These are phyloP conservation scores for Amanita subjunquillea DNA, from an alignment of 768 basidiomycete genomes.

Conservation along the genomic window DNA sequence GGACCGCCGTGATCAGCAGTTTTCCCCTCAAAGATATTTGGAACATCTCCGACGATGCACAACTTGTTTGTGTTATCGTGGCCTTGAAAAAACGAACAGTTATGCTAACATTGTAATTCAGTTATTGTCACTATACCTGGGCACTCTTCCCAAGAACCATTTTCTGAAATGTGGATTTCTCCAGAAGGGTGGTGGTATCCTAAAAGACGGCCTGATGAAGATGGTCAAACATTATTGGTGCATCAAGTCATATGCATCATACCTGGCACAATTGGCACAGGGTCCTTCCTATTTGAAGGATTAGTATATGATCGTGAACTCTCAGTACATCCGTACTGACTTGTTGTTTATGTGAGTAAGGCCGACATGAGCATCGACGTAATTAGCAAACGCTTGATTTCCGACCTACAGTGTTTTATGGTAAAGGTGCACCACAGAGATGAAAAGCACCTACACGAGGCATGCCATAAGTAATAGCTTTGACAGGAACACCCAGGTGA, in stretches of 20 bases:
- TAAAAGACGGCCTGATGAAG: slow-evolving; percentile 20
- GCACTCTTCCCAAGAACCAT: slow-evolving; percentile 41
- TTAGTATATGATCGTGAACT: not conserved
- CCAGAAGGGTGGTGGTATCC: slow-evolving; percentile 38
- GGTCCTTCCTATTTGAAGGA: slow-evolving; percentile 19
- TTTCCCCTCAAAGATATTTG: slow-evolving; percentile 34
- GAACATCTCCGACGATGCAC: slow-evolving; percentile 31
- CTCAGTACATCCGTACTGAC: not conserved
- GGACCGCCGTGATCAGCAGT: slow-evolving; percentile 36
- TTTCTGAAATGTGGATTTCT: slow-evolving; percentile 26
- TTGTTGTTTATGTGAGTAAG: slow-evolving; percentile 14
- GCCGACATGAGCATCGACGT: slow-evolving; percentile 13
- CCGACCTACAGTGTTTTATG: slow-evolving; percentile 16
- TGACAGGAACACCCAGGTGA: slow-evolving; percentile 30
- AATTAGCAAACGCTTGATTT: slow-evolving; percentile 19
- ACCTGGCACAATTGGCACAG: slow-evolving; percentile 30
- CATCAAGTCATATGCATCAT: slow-evolving; percentile 8
- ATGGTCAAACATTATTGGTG: slow-evolving; percentile 10
- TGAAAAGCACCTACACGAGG: slow-evolving; percentile 24
- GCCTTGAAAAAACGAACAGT: not conserved
- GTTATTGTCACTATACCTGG: slow-evolving; percentile 25
- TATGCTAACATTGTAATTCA: not conserved
- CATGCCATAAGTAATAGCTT: slow-evolving; percentile 30
- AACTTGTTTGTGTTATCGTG: not conserved
- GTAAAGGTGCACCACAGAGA: not conserved